Evolutionary conservation across 2,329 filamentous ascomycete genomes (phyloP).

Genomic region (Colletotrichum lupini): DNA sequence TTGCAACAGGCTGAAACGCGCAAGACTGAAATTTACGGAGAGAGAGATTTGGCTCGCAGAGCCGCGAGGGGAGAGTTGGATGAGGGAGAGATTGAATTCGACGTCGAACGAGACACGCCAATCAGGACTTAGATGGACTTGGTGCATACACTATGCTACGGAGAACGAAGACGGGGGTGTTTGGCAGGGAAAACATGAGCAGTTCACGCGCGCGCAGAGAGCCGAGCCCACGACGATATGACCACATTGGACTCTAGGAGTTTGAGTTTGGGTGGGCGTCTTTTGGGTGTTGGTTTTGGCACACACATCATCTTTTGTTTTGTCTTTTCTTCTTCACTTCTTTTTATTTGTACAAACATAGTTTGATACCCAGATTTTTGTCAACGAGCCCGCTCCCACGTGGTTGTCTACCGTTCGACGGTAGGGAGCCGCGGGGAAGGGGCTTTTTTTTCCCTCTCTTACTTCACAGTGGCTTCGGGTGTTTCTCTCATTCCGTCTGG

Average conservation of each 20-base stretch:
- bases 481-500: neutral
- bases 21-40: conserved; percentile 77
- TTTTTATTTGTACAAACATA: conserved; percentile 28
- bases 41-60: conserved; percentile 64
- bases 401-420: neutral
- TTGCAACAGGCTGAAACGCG: conserved; percentile 76
- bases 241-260: conserved; percentile 17
- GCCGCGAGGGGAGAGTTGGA: conserved; percentile 59
- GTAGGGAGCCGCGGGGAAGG: neutral
- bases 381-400: neutral
- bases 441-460: neutral
- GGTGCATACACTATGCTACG: conserved; percentile 24
- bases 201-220: neutral
- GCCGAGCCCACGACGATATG: conserved; percentile 28
- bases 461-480: too few species aligned
- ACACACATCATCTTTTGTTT: neutral
- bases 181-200: neutral
- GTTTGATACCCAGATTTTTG: conserved; percentile 34
- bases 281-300: neutral
- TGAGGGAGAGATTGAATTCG: conserved; percentile 51
- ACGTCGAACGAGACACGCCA: conserved; percentile 49
- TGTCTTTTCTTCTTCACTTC: neutral
- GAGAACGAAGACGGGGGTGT: neutral
- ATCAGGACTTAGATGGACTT: conserved; percentile 40
- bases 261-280: conserved; percentile 18